A percentile compares a stretch with the other conserved stretches of the same genome.
Evolutionary conservation across 2,329 filamentous ascomycete species (phyloP).

Genomic region (Aureobasidium sp.): DNA sequence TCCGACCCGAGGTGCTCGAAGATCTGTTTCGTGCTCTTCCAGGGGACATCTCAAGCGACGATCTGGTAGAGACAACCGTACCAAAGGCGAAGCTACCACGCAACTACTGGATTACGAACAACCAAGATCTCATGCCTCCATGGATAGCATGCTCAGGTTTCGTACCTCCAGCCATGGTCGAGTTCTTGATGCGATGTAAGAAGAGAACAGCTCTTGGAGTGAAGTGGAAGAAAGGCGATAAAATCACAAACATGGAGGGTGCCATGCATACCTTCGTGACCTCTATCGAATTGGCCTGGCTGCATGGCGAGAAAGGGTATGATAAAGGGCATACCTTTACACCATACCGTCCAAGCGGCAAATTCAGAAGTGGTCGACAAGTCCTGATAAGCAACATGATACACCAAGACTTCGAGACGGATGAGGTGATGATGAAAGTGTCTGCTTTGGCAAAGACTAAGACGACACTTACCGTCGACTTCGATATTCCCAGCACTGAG

Average conservation of each 20-base stretch:
- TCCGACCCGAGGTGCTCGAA: neutral
- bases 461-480: neutral
- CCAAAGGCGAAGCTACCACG: neutral
- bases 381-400: constrained; percentile 6
- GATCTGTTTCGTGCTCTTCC: neutral
- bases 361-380: neutral
- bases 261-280: constrained; percentile 7
- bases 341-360: neutral
- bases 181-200: neutral
- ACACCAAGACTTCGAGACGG: constrained; percentile 6
- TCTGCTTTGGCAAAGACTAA: neutral
- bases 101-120: neutral
- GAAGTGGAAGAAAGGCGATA: neutral
- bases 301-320: neutral
- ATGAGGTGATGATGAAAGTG: neutral
- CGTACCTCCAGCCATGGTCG: neutral
- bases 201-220: neutral
- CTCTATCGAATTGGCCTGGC: constrained; percentile 1
- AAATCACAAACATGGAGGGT: constrained; percentile 11
- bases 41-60: neutral
- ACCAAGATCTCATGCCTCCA: neutral
- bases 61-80: neutral
- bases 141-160: constrained; percentile 1
- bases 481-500: neutral
- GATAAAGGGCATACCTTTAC: neutral